Conservation (phyloP, 805 yeast species). For the Nakazawaea wickerhamii region DNA sequence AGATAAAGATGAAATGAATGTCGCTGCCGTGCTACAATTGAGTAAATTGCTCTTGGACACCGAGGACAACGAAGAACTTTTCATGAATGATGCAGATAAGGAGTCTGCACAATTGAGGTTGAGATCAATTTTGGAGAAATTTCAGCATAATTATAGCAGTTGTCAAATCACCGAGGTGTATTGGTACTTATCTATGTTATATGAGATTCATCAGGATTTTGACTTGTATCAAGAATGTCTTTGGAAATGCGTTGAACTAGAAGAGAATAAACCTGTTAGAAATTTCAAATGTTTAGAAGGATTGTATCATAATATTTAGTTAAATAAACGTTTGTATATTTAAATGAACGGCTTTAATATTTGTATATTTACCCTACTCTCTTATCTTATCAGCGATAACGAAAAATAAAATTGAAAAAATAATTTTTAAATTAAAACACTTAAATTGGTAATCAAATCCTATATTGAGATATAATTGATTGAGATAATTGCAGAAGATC, state of each 20-base stretch:
- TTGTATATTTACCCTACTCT: not conserved
- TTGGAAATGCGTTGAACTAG: slow-evolving; percentile 61
- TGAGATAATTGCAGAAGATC: not conserved
- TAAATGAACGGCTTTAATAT: not conserved
- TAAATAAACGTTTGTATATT: too few species aligned
- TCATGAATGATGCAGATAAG: slow-evolving; percentile 50
- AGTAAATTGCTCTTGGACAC: slow-evolving; percentile 44
- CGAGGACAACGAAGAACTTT: slow-evolving; percentile 27
- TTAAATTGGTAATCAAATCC: not conserved
- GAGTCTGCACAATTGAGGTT: slow-evolving; percentile 57
- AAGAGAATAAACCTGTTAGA: slow-evolving; percentile 55
- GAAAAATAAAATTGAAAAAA: not conserved
- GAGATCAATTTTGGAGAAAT: slow-evolving; percentile 37
- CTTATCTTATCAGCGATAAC: not conserved
- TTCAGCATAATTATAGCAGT: slow-evolving; percentile 35
- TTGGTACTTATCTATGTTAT: slow-evolving; percentile 60
- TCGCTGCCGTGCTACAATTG: slow-evolving; percentile 50
- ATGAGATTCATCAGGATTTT: slow-evolving; percentile 52
- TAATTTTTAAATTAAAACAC: too few species aligned
- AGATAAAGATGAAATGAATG: slow-evolving; percentile 42
- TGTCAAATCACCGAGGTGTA: slow-evolving; percentile 52
- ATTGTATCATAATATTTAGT: not conserved
- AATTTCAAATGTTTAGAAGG: slow-evolving; percentile 8
- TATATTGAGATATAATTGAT: not conserved
- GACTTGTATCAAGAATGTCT: slow-evolving; percentile 42